Evolutionary conservation across 2,329 filamentous ascomycete genomes (phyloP).

Genomic region (Colletotrichum tofieldiae): DNA sequence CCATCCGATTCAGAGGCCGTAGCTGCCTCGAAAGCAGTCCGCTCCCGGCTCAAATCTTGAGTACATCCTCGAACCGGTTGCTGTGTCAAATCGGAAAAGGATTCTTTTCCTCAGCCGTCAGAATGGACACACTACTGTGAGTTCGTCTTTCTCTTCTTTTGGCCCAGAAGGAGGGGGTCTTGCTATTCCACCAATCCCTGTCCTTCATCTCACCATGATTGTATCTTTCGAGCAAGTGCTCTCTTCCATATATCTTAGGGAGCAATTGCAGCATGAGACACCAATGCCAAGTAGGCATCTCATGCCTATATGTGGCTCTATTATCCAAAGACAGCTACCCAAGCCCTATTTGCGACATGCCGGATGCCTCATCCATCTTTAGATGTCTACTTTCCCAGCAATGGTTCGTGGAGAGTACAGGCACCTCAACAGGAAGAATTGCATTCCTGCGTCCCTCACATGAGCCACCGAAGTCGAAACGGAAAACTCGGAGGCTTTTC

Average conservation of each 20-base stretch:
- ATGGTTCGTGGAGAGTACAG: neutral
- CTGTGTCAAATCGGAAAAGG: neutral
- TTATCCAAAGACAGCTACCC: no score
- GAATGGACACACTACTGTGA: conserved; percentile 53
- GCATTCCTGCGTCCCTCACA: neutral
- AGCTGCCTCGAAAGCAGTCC: conserved; percentile 31
- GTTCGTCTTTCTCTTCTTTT: conserved; percentile 35
- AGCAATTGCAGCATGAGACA: neutral
- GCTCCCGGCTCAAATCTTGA: conserved; percentile 5
- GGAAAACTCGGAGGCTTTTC: no score
- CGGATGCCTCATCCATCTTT: no score
- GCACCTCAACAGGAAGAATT: neutral
- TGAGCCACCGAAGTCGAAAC: neutral
- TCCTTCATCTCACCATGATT: neutral
- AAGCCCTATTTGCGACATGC: neutral
- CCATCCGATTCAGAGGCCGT: conserved; percentile 39
- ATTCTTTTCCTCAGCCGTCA: neutral
- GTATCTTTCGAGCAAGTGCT: conserved; percentile 14
- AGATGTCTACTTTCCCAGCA: neutral
- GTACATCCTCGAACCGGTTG: conserved; percentile 1
- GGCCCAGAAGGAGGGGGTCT: conserved; percentile 7
- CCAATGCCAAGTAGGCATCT: neutral
- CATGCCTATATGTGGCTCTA: neutral
- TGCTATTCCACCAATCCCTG: conserved; percentile 4
- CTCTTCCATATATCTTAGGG: neutral